Evolutionary conservation across 495 filamentous ascomycete species (phyloP).

Genomic region (Zalerion maritima): DNA sequence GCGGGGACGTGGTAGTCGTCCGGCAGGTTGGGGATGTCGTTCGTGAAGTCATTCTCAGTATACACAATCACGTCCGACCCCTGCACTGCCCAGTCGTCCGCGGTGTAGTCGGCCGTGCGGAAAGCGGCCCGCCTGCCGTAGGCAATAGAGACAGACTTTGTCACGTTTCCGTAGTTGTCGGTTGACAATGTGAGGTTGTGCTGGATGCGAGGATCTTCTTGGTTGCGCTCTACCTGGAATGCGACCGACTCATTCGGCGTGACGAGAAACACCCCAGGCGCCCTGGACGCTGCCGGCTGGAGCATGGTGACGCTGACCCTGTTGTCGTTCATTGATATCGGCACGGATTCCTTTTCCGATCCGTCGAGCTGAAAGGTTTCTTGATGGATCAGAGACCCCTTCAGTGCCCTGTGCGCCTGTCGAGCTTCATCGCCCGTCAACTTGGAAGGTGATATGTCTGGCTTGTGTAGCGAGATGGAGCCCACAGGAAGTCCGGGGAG

Average conservation of each 20-base stretch:
- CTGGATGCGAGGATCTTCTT: conserved; percentile 3
- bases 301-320: conserved; percentile 3
- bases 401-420: conserved; percentile 13
- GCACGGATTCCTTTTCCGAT: not conserved
- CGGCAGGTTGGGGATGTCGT: conserved; percentile 1
- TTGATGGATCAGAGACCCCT: conserved; percentile 8
- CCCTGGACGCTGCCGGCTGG: conserved; percentile 4
- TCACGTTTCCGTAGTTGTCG: conserved; percentile 5
- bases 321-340: conserved; percentile 5
- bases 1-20: conserved; percentile 1
- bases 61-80: conserved; percentile 2
- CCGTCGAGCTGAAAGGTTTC: conserved; percentile 14
- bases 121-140: conserved; percentile 7
- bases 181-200: conserved; percentile 1
- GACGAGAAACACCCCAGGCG: conserved; percentile 2
- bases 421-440: not conserved
- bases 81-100: conserved; percentile 1
- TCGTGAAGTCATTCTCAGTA: conserved; percentile 2
- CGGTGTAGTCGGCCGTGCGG: not conserved
- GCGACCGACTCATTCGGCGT: conserved; percentile 2
- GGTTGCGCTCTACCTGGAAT: conserved; percentile 6
- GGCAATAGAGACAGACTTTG: not conserved
- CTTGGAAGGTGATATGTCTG: too few relatives aligned
- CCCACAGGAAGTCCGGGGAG: too few relatives aligned
- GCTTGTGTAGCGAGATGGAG: too few relatives aligned